These are phyloP conservation scores for Mortierella sp. DNA, from an alignment of 371 early-diverging fungal genomes.

Conservation along the genomic window DNA sequence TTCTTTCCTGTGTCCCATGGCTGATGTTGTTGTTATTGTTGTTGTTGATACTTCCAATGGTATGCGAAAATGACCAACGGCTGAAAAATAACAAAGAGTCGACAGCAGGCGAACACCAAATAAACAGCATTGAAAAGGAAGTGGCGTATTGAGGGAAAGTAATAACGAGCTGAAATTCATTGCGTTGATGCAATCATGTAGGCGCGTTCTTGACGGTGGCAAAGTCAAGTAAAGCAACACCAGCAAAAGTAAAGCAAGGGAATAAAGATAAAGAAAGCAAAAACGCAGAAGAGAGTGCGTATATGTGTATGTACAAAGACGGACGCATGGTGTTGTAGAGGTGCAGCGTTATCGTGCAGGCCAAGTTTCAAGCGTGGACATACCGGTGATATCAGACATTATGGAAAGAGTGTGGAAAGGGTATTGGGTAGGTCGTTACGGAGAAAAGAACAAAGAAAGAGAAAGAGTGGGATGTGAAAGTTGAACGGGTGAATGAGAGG, in stretches of 20 bases:
- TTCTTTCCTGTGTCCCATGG: neutral
- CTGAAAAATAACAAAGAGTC: neutral
- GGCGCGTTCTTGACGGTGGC: neutral
- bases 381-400: slow-evolving; percentile 51
- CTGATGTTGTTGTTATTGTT: neutral
- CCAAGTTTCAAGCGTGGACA: slow-evolving; percentile 6
- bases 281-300: neutral
- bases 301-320: neutral
- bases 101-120: neutral
- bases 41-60: neutral
- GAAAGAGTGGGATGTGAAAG: neutral
- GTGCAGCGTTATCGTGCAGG: neutral
- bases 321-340: neutral
- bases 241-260: neutral
- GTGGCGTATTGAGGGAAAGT: neutral
- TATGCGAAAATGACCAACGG: neutral
- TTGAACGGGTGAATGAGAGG: neutral
- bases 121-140: neutral
- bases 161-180: neutral
- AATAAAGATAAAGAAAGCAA: neutral
- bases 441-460: neutral
- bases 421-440: neutral
- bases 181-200: neutral
- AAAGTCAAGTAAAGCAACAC: neutral
- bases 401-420: slow-evolving; percentile 2